Conservation (phyloP, 78 protist species). For the Mantamonas sphyraenae region DNA sequence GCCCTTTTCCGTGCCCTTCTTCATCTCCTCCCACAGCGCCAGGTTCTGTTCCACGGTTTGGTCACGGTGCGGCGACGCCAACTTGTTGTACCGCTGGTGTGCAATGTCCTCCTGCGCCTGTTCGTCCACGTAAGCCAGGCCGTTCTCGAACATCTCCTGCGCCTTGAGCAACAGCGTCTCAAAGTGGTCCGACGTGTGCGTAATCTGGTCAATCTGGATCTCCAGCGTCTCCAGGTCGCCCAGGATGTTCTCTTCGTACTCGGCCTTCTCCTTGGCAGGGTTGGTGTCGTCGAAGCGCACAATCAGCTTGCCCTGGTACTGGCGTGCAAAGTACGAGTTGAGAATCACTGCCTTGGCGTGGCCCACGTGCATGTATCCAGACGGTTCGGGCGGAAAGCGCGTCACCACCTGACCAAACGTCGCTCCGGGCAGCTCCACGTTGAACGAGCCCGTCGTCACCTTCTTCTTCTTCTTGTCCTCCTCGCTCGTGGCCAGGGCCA, state of each 20-base stretch:
- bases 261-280: conserved; percentile 86
- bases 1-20: conserved; percentile 60
- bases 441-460: neutral
- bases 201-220: conserved; percentile 27
- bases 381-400: conserved; percentile 99
- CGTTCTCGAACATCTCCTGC: conserved; percentile 51
- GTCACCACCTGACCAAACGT: conserved; percentile 89
- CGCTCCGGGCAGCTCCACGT: conserved; percentile 50
- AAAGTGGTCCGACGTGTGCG: conserved; percentile 91
- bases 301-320: conserved; percentile 77
- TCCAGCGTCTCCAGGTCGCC: conserved; percentile 52
- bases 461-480: too few species aligned
- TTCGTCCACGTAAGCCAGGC: conserved; percentile 76
- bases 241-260: conserved; percentile 58
- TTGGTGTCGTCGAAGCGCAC: conserved; percentile 98
- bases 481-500: too few species aligned
- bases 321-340: conserved; percentile 67
- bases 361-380: conserved; percentile 97
- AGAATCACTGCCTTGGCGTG: conserved; percentile 97
- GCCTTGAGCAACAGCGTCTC: conserved; percentile 29
- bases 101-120: conserved; percentile 26
- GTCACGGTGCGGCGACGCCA: conserved; percentile 9
- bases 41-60: conserved; percentile 79
- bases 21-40: conserved; percentile 78
- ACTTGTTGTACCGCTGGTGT: neutral